These are phyloP conservation scores for Oidium heveae DNA, from an alignment of 2,329 filamentous ascomycete species.

Conservation along the genomic window DNA sequence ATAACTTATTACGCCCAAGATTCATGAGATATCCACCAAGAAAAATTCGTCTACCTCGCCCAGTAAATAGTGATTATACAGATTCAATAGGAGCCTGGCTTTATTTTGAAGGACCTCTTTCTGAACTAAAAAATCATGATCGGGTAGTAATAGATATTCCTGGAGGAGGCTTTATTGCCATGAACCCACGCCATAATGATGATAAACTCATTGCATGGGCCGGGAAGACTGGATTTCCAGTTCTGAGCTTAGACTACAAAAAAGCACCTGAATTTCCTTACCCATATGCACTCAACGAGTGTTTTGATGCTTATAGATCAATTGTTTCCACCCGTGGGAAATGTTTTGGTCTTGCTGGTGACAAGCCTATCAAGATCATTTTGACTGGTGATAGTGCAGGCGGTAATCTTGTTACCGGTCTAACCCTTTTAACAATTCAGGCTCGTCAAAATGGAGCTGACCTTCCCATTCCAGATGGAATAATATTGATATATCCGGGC, in stretches of 20 bases:
- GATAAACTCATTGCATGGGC: slow-evolving; percentile 90
- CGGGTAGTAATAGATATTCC: slow-evolving; percentile 73
- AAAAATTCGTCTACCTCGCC: slow-evolving; percentile 61
- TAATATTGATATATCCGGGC: slow-evolving; percentile 71
- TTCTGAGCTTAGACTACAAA: slow-evolving; percentile 75
- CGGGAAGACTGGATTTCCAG: slow-evolving; percentile 61
- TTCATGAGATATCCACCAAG: slow-evolving; percentile 63
- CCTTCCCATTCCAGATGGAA: slow-evolving; percentile 50
- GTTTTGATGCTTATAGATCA: slow-evolving; percentile 61
- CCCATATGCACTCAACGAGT: slow-evolving; percentile 66
- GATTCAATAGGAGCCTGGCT: slow-evolving; percentile 72
- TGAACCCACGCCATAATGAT: slow-evolving; percentile 84
- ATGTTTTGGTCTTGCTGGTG: slow-evolving; percentile 50
- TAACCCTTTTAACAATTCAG: slow-evolving; percentile 76
- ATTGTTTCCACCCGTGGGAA: slow-evolving; percentile 47
- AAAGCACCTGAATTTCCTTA: slow-evolving; percentile 72
- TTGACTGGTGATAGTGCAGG: slow-evolving; percentile 63
- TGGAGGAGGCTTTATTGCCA: slow-evolving; percentile 86
- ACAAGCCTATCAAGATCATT: slow-evolving; percentile 38
- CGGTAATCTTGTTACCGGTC: slow-evolving; percentile 55
- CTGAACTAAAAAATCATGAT: slow-evolving; percentile 48
- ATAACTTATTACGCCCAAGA: slow-evolving; percentile 47
- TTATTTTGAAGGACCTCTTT: slow-evolving; percentile 75
- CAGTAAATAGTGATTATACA: slow-evolving; percentile 52
- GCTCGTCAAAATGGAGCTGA: slow-evolving; percentile 31